phyloP scores from a whole-genome alignment of 306 rosid species.

The Quillaja saponaria region DNA sequence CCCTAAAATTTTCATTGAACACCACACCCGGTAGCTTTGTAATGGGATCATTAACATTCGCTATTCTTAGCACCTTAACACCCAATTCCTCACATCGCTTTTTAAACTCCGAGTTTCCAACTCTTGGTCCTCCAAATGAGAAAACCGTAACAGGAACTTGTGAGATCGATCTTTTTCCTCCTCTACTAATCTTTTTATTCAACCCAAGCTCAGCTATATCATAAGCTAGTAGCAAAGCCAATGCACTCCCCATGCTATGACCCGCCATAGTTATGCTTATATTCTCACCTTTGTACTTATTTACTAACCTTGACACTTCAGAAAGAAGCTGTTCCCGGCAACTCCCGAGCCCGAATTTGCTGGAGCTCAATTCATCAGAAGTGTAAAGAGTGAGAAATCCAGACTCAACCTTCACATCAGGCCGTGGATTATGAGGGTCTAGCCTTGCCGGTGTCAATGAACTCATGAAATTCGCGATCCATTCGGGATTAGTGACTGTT shows the following conservation, averaged over 20 bases:
- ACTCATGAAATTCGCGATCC: constrained; percentile 87
- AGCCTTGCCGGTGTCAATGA: constrained; percentile 69
- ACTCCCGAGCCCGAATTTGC: constrained; percentile 60
- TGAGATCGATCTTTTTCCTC: too few relatives aligned
- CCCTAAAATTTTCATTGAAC: constrained; percentile 84
- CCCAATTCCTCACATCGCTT: constrained; percentile 78
- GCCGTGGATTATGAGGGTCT: constrained; percentile 58
- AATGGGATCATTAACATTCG: constrained; percentile 79
- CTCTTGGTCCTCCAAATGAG: constrained; percentile 89
- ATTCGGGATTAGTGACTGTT: constrained; percentile 69
- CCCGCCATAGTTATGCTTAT: constrained; percentile 77
- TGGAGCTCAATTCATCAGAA: constrained; percentile 57
- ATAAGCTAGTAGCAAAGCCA: constrained; percentile 80
- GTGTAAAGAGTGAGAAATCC: constrained; percentile 84
- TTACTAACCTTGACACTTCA: constrained; percentile 61
- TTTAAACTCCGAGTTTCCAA: constrained; percentile 74
- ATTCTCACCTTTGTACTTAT: constrained; percentile 55
- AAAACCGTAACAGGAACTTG: constrained; percentile 58
- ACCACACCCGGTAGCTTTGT: constrained; percentile 84
- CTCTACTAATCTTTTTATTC: constrained; percentile 22
- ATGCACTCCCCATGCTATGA: constrained; percentile 94
- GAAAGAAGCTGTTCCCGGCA: constrained; percentile 90
- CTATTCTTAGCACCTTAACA: constrained; percentile 68
- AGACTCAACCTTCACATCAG: constrained; percentile 73
- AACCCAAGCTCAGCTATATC: constrained; percentile 82